Conservation (phyloP, 192 early-diverging fungal genomes). For the Entophlyctis luteolus region DNA sequence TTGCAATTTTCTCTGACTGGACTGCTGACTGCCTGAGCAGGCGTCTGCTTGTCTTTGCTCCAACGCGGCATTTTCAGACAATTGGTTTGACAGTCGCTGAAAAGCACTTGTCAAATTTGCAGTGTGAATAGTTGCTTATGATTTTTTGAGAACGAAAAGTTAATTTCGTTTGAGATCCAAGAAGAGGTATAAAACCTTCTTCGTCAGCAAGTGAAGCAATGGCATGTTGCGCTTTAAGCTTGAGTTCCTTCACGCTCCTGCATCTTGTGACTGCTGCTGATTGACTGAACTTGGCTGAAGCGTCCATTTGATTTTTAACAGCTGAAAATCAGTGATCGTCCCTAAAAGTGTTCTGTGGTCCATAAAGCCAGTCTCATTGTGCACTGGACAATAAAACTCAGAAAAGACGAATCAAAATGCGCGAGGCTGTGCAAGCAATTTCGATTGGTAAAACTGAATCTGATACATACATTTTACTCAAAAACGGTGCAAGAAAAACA, state of each 20-base stretch:
- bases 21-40: background rate
- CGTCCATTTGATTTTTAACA: too few relatives aligned
- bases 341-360: too few relatives aligned
- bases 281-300: conserved; percentile 13
- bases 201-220: conserved; percentile 29
- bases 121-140: background rate
- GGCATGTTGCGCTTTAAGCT: conserved; percentile 23
- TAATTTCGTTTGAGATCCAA: too few relatives aligned
- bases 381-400: too few relatives aligned
- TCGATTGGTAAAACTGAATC: too few relatives aligned
- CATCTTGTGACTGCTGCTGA: conserved; percentile 16
- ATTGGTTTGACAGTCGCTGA: conserved; percentile 10
- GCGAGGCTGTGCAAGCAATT: too few relatives aligned
- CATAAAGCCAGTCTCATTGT: too few relatives aligned
- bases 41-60: background rate
- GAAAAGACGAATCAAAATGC: too few relatives aligned
- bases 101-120: conserved; percentile 5
- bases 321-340: too few relatives aligned
- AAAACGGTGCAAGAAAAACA: too few relatives aligned
- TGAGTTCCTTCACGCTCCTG: conserved; percentile 15
- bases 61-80: background rate
- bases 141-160: too few relatives aligned
- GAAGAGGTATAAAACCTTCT: conserved; percentile 11
- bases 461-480: too few relatives aligned
- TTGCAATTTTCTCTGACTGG: conserved; percentile 10